Evolutionary conservation across 345 rosid species (phyloP).

Genomic region (Bretschneidera sinensis): DNA sequence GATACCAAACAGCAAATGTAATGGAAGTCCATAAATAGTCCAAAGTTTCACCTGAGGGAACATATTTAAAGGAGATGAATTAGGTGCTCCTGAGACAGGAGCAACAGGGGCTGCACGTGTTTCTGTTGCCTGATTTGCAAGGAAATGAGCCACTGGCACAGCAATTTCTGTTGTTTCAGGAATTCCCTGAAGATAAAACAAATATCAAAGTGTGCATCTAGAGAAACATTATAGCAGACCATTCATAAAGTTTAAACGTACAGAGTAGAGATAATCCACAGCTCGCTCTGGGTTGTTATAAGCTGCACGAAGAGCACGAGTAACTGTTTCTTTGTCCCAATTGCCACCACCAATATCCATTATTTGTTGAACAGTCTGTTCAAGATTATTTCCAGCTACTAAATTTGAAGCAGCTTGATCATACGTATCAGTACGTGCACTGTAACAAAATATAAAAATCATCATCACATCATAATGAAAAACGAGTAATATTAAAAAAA

Average conservation of each 20-base stretch:
- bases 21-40: conserved; percentile 8
- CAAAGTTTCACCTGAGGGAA: conserved; percentile 74
- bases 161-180: conserved; percentile 81
- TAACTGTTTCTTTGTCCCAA: conserved; percentile 95
- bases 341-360: conserved; percentile 97
- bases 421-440: conserved; percentile 55
- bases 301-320: conserved; percentile 94
- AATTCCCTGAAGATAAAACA: conserved; percentile 59
- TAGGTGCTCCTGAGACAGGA: conserved; percentile 74
- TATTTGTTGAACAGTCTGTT: conserved; percentile 71
- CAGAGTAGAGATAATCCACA: conserved; percentile 93
- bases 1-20: conserved; percentile 1
- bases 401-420: conserved; percentile 87
- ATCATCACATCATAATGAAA: neutral
- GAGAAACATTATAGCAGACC: conserved; percentile 1
- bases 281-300: conserved; percentile 98
- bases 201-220: conserved; percentile 19
- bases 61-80: conserved; percentile 91
- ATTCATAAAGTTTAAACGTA: conserved; percentile 26
- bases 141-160: conserved; percentile 50
- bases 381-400: conserved; percentile 69
- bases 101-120: conserved; percentile 42
- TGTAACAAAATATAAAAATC: conserved; percentile 26
- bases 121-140: conserved; percentile 49
- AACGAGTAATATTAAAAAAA: no score